phyloP scores from a whole-genome alignment of 805 yeast species.

The Kurtzmaniella fragi region DNA sequence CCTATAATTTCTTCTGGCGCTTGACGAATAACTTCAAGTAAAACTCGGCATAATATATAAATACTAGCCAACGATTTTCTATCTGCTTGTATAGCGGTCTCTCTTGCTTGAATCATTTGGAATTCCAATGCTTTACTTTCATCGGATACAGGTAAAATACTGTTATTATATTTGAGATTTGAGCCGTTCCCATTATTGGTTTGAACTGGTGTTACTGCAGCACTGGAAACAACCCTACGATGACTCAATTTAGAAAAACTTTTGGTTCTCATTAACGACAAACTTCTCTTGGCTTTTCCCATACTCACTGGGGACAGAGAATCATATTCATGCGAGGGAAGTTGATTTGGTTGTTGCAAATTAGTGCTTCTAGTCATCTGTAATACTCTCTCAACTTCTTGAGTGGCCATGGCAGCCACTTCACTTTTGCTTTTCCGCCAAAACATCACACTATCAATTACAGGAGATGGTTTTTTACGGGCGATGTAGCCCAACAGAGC shows the following conservation, averaged over 20 bases:
- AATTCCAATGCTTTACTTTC: conserved; percentile 20
- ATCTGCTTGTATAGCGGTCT: conserved; percentile 77
- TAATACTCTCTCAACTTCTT: conserved; percentile 32
- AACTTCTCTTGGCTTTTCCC: conserved; percentile 30
- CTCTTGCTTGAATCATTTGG: conserved; percentile 43
- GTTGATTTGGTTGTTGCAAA: not conserved
- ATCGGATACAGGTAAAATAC: no score
- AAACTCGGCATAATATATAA: conserved; percentile 82
- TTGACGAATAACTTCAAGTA: conserved; percentile 88
- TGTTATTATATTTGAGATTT: conserved; percentile 15
- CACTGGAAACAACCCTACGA: conserved; percentile 47
- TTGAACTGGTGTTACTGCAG: conserved; percentile 21
- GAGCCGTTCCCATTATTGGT: conserved; percentile 14
- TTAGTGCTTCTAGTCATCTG: conserved; percentile 39
- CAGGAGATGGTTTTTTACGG: conserved; percentile 85
- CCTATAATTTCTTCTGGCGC: conserved; percentile 71
- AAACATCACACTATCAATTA: conserved; percentile 95
- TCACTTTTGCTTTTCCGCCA: conserved; percentile 96
- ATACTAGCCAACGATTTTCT: conserved; percentile 82
- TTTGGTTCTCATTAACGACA: conserved; percentile 35
- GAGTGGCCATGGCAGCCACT: conserved; percentile 50
- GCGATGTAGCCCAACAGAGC: conserved; percentile 89
- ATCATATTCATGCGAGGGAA: no score
- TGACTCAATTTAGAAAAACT: conserved; percentile 39
- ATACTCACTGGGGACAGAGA: not conserved